Percentiles rank a stretch among this genome's conserved stretches.
Conservation (phyloP, 139 green algal species). For the Tetraselmis striata region DNA sequence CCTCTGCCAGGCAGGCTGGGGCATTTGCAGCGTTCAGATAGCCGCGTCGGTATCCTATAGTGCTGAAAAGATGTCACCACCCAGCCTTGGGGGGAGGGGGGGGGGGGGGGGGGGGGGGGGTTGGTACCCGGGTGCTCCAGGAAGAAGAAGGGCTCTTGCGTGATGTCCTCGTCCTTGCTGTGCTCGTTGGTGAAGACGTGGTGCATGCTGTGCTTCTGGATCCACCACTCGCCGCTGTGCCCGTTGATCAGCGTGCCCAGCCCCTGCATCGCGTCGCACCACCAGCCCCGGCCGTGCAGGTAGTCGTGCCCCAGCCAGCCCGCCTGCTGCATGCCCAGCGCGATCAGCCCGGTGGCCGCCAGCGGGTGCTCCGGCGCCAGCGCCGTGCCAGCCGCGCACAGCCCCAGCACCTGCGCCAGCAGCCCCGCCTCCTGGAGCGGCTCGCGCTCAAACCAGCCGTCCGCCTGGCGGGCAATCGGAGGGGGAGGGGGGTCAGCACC, state of each 20-base stretch:
- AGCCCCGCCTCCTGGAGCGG: constrained; percentile 15
- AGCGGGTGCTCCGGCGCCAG: constrained; percentile 19
- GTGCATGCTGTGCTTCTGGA: constrained; percentile 30
- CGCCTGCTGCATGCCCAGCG: constrained; percentile 25
- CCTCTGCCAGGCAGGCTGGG: no score
- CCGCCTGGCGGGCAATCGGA: constrained; percentile 4
- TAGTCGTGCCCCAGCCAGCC: constrained; percentile 33
- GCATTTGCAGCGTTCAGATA: no score
- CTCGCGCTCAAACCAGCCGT: constrained; percentile 27
- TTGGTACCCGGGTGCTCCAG: constrained; percentile 10
- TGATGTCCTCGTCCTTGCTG: constrained; percentile 19
- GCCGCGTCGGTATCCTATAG: no score
- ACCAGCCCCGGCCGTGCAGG: constrained; percentile 24
- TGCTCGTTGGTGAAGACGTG: constrained; percentile 34
- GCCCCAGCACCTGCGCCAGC: constrained; percentile 18
- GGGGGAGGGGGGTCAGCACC: background rate
- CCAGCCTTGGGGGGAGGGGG: background rate
- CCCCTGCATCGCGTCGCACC: constrained; percentile 20
- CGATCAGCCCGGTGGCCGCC: constrained; percentile 7
- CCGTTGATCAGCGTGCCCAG: constrained; percentile 24
- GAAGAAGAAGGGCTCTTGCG: constrained; percentile 29
- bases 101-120: background rate
- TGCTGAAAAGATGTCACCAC: no score
- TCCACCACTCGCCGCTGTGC: constrained; percentile 26
- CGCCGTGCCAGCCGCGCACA: constrained; percentile 14